These are phyloP conservation scores for Balakata baccata DNA, from an alignment of 345 rosid species.

Conservation along the genomic window DNA sequence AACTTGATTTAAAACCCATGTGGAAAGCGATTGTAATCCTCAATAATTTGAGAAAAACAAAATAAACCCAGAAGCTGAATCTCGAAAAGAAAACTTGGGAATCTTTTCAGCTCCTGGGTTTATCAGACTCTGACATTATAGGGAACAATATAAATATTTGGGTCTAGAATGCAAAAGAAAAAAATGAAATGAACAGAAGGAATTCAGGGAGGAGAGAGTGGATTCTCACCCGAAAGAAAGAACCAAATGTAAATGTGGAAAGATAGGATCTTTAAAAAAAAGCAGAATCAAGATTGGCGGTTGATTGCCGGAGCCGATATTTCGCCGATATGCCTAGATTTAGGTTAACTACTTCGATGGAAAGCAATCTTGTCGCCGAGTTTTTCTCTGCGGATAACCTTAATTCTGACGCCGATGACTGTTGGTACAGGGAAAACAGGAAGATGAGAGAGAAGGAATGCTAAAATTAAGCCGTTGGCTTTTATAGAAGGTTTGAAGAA, in stretches of 20 bases:
- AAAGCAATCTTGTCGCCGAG: conserved; percentile 36
- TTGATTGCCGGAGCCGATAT: conserved; percentile 11
- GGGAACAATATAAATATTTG: not conserved
- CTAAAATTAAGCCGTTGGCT: conserved; percentile 48
- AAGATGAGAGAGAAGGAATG: conserved; percentile 1
- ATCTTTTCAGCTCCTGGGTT: conserved; percentile 31
- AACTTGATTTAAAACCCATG: not conserved
- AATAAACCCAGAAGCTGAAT: conserved; percentile 34
- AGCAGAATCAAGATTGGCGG: conserved; percentile 4
- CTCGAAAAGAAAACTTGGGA: not conserved
- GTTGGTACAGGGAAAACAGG: not conserved
- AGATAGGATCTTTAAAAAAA: conserved; percentile 18
- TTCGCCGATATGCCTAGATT: conserved; percentile 11
- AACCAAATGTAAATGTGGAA: conserved; percentile 33
- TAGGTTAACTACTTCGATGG: conserved; percentile 19
- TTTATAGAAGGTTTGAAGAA: conserved; percentile 20
- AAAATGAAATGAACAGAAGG: not conserved
- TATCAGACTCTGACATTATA: conserved; percentile 4
- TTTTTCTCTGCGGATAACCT: conserved; percentile 25
- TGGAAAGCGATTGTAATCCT: not conserved
- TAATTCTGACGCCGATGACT: conserved; percentile 20
- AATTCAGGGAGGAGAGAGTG: conserved; percentile 11
- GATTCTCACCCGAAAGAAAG: conserved; percentile 44
- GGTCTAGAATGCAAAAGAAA: not conserved
- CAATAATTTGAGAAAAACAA: not conserved